Percentiles rank a stretch among this genome's conserved stretches.
These are phyloP conservation scores for Backusella macrospora DNA, from an alignment of 192 early-diverging fungal genomes.

Conservation along the genomic window DNA sequence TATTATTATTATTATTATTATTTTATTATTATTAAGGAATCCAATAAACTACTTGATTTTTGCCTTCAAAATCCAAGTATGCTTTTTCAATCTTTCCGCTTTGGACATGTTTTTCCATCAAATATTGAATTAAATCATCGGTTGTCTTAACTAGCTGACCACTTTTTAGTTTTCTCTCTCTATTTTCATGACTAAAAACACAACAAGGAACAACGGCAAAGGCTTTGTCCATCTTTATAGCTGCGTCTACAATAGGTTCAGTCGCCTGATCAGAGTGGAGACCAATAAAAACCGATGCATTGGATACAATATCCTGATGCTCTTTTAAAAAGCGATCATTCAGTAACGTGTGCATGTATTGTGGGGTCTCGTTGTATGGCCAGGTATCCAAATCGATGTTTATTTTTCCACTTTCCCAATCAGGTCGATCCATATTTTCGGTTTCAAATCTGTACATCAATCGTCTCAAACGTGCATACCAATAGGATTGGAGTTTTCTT, in stretches of 20 bases:
- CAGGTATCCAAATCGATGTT: conserved; percentile 16
- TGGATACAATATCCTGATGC: conserved; percentile 30
- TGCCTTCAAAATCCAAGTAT: conserved; percentile 43
- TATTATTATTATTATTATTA: not conserved
- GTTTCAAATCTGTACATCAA: conserved; percentile 24
- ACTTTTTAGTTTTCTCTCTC: conserved; percentile 43
- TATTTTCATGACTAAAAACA: conserved; percentile 58
- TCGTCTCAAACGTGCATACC: conserved; percentile 36
- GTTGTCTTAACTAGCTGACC: conserved; percentile 45
- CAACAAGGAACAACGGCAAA: conserved; percentile 65
- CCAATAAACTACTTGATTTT: conserved; percentile 40
- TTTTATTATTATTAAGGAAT: conserved; percentile 6
- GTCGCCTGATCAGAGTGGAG: conserved; percentile 65
- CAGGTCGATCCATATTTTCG: conserved; percentile 18
- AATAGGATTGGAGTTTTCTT: conserved; percentile 45
- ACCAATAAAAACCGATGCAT: conserved; percentile 51
- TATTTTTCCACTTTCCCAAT: conserved; percentile 24
- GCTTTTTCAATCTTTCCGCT: conserved; percentile 13
- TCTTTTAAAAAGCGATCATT: conserved; percentile 41
- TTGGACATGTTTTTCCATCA: conserved; percentile 41
- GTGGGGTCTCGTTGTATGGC: conserved; percentile 24
- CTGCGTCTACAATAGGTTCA: conserved; percentile 58
- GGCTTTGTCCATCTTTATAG: conserved; percentile 46
- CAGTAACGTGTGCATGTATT: conserved; percentile 31
- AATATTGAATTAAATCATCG: conserved; percentile 47